A percentile compares a stretch with the other conserved stretches of the same genome.
phyloP scores from a whole-genome alignment of 495 filamentous ascomycete genomes.

The Neurospora sp. region DNA sequence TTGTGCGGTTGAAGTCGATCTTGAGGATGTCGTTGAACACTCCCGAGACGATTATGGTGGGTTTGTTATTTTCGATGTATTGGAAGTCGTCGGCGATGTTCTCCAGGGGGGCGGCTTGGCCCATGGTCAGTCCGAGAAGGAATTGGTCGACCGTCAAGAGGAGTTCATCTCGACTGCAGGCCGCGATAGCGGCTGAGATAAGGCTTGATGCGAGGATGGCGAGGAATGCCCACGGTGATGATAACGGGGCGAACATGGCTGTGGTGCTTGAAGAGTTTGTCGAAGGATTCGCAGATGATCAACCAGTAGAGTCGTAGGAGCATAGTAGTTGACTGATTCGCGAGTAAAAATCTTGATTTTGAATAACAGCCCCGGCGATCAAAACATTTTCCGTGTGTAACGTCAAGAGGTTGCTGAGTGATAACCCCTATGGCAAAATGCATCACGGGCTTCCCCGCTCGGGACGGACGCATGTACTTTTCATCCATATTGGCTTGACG shows the following conservation, averaged over 20 bases:
- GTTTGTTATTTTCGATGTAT: constrained; percentile 20
- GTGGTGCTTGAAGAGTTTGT: neutral
- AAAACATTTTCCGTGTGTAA: neutral
- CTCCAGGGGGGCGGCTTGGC: neutral
- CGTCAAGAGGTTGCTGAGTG: neutral
- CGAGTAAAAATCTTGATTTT: rapidly evolving
- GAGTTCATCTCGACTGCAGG: neutral
- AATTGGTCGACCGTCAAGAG: neutral
- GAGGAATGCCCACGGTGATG: neutral
- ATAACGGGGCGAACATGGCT: neutral
- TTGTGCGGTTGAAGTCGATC: constrained; percentile 25
- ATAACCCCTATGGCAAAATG: too few relatives aligned
- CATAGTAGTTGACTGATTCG: rapidly evolving
- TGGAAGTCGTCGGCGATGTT: constrained; percentile 8
- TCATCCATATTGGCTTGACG: neutral
- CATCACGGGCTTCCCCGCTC: neutral
- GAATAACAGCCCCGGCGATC: neutral
- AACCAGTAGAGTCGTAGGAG: neutral
- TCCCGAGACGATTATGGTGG: constrained; percentile 18
- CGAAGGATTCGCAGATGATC: neutral
- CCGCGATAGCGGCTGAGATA: neutral
- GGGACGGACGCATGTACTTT: neutral
- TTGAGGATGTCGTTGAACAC: constrained; percentile 19
- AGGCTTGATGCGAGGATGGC: neutral
- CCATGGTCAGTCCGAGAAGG: neutral